Evolutionary conservation across 495 filamentous ascomycete species (phyloP), one percentile per base, ranked within the genome.

Genomic region (Copromyces sp.): DNA sequence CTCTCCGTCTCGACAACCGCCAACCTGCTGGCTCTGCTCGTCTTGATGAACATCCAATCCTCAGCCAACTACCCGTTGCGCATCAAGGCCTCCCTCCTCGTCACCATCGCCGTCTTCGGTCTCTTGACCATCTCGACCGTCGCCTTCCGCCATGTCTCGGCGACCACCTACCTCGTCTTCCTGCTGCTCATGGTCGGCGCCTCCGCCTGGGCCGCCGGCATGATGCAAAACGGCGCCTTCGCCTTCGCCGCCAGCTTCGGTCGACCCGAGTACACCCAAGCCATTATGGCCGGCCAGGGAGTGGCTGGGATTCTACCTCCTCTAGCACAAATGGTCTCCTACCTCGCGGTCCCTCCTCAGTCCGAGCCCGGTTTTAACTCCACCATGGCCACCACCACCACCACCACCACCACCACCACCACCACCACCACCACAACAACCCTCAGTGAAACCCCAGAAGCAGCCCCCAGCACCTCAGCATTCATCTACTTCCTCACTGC

Each of bases 161-260:
- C 91, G 0, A 78, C 79, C 3, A 81, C 80, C 29, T 98, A 99
- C 80, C 90, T 98, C 73, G 87, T 76, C 11, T 95, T 98, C 74
- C 76, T 97, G 71, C 89, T 99, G 85, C 72, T 88, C 61, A 94
- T 94, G 87, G 94, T 97, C n/a, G 90, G 90, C 70, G 80, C 84
- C 7, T 86, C 93, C 1, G 92, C 93, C 75, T 83, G 91, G 75
- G 94, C 92, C 1, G 89, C 94, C 0, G 96, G 92, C 0, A 84
- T 98, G 71, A 92, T 91, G 78, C 95, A 98, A 82, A 98, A 98
- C 80, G 95, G 96, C 68, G 89, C 94, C 41, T 98, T 98, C 80
- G 92, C 96, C 8, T 98, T 94, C 77, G 94, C 93, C 12, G 87
- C 93, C 9, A 90, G 91, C 38, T 97, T 97, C 75, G 93, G 90